These are phyloP conservation scores for Marasmius oreades DNA, from an alignment of 1,284 basidiomycete species.

Conservation along the genomic window DNA sequence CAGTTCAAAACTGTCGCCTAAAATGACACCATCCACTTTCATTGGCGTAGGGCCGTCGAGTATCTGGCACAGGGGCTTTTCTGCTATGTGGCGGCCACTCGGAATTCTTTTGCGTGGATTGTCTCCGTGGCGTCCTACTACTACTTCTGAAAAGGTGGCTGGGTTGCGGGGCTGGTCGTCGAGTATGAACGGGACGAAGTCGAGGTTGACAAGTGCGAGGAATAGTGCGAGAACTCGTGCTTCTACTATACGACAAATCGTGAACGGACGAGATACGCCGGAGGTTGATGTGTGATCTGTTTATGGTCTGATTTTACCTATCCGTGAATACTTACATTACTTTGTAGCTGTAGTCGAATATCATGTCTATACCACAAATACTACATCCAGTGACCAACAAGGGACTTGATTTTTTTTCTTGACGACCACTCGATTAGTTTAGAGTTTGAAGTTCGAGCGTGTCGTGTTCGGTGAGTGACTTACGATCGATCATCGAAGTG, in stretches of 20 bases:
- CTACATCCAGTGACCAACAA: too few species aligned
- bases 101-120: not conserved
- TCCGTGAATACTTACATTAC: too few species aligned
- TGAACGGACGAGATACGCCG: not conserved
- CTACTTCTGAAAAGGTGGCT: not conserved
- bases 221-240: constrained; percentile 6
- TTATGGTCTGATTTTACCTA: too few species aligned
- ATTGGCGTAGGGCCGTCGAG: not conserved
- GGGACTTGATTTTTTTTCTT: too few species aligned
- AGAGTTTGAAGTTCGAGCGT: too few species aligned
- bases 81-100: not conserved
- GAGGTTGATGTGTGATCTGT: too few species aligned
- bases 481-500: too few species aligned
- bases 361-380: not conserved
- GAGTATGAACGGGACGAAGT: constrained; percentile 1
- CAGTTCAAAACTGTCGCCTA: not conserved
- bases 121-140: not conserved
- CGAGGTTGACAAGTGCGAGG: constrained; percentile 6
- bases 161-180: not conserved
- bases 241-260: not conserved
- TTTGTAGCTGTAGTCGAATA: not conserved
- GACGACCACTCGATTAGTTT: too few species aligned
- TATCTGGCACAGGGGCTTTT: not conserved
- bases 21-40: not conserved
- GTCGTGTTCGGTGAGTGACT: too few species aligned